A percentile compares a stretch with the other conserved stretches of the same genome.
Evolutionary conservation across 129 eudicot species (phyloP).

Genomic region (Tagetes erecta): DNA sequence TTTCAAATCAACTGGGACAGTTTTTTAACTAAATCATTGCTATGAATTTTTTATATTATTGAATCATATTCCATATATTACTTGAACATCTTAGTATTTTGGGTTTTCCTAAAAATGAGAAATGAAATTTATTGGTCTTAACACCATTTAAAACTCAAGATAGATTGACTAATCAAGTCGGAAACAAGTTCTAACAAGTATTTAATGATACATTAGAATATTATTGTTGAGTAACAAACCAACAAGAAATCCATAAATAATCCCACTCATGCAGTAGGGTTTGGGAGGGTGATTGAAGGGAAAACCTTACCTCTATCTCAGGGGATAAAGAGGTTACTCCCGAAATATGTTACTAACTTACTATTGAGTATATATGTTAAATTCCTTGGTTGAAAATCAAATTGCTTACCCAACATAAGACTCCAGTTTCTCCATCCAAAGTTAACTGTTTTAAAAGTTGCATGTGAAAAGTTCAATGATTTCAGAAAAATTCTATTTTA

Average conservation of each 20-base stretch:
- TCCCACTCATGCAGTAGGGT: too few relatives aligned
- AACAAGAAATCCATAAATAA: too few relatives aligned
- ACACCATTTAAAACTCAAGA: neutral
- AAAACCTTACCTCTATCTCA: too few relatives aligned
- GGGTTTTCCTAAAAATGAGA: neutral
- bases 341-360: neutral
- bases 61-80: neutral
- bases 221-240: neutral
- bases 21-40: neutral
- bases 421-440: neutral
- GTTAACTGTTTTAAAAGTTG: neutral
- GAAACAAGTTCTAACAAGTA: conserved; percentile 4
- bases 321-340: too few relatives aligned
- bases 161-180: neutral
- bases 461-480: neutral
- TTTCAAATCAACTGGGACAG: neutral
- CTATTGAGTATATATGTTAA: neutral
- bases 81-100: neutral
- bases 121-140: neutral
- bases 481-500: neutral
- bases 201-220: neutral
- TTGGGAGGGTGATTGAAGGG: too few relatives aligned
- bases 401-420: neutral
- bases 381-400: neutral
- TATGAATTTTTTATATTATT: neutral